These are phyloP conservation scores for Iberis pinnata DNA, from an alignment of 345 rosid species.

Conservation along the genomic window DNA sequence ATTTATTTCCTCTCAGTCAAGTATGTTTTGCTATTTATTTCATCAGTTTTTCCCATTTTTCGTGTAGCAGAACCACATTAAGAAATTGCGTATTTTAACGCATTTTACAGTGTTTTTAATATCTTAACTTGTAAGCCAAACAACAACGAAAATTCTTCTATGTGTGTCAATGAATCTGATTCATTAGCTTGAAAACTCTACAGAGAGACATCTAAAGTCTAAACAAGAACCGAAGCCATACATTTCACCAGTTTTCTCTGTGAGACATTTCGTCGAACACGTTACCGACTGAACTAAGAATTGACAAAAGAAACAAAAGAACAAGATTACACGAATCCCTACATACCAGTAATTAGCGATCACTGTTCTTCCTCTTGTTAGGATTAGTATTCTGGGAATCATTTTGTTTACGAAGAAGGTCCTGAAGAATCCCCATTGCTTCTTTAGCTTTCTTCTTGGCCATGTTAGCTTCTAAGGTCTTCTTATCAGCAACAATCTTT, in stretches of 20 bases:
- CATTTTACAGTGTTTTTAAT: not conserved
- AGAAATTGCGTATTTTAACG: no score
- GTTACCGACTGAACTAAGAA: conserved; percentile 12
- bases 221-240: not conserved
- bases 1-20: no score
- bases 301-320: not conserved
- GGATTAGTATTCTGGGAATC: conserved; percentile 3
- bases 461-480: conserved; percentile 29
- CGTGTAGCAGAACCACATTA: not conserved
- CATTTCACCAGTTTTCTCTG: conserved; percentile 19
- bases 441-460: conserved; percentile 44
- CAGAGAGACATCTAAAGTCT: conserved; percentile 1
- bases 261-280: conserved; percentile 15
- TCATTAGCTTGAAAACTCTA: not conserved
- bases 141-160: not conserved
- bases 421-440: conserved; percentile 40
- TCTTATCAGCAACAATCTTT: conserved; percentile 33
- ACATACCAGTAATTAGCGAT: conserved; percentile 7
- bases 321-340: not conserved
- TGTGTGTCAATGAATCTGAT: conserved; percentile 3
- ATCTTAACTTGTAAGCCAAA: not conserved
- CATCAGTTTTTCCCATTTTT: conserved; percentile 5
- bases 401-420: conserved; percentile 14
- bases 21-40: conserved; percentile 9
- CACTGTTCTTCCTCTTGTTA: conserved; percentile 22